These are phyloP conservation scores for Camelina neglecta DNA, from an alignment of 345 rosid species.

Conservation along the genomic window DNA sequence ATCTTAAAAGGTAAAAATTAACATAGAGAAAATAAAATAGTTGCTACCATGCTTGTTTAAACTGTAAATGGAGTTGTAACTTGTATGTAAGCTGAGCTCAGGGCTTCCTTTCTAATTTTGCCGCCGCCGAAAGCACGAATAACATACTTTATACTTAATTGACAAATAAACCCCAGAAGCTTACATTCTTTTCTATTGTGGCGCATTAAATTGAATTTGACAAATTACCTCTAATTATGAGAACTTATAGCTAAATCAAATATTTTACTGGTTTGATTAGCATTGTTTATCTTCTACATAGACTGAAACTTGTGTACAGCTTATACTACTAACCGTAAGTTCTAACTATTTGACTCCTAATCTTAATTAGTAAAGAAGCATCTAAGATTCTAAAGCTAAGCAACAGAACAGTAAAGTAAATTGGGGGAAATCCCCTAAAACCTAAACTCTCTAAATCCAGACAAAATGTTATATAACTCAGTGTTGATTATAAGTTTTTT, in stretches of 20 bases:
- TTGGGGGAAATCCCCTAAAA: neutral
- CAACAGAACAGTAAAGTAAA: slow-evolving; percentile 2
- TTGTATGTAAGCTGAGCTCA: neutral
- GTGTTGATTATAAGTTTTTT: neutral
- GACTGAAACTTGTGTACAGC: neutral
- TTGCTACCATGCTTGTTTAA: neutral
- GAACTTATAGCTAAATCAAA: neutral
- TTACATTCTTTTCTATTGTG: neutral
- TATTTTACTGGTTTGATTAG: neutral
- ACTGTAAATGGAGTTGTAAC: neutral
- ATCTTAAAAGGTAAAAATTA: too few species aligned
- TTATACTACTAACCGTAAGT: neutral
- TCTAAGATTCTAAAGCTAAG: neutral
- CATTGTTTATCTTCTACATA: neutral
- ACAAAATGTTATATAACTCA: neutral
- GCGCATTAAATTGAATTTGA: neutral
- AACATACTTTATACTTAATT: slow-evolving; percentile 18
- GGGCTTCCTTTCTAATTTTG: slow-evolving; percentile 24
- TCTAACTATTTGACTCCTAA: neutral
- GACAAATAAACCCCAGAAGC: neutral
- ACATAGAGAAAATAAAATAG: neutral
- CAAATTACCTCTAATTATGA: neutral
- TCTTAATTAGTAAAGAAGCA: neutral
- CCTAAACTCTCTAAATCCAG: neutral
- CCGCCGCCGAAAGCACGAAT: slow-evolving; percentile 41